A percentile compares a stretch with the other conserved stretches of the same genome.
These are phyloP conservation scores for Xylaria scruposa DNA, from an alignment of 495 filamentous ascomycete species.

Conservation along the genomic window DNA sequence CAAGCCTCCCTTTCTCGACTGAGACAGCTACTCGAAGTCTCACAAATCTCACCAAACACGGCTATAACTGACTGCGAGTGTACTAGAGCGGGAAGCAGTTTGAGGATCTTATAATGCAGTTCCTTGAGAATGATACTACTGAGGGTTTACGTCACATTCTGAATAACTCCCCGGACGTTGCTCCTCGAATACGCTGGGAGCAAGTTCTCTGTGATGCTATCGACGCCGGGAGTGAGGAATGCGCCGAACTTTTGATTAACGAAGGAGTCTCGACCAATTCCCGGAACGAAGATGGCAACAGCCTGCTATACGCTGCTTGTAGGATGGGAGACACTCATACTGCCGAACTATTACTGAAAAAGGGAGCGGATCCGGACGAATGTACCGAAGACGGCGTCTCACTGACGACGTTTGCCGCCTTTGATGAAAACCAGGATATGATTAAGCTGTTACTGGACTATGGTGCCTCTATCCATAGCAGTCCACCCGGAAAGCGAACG, in stretches of 20 bases:
- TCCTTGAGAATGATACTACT: background rate
- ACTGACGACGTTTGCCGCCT: background rate
- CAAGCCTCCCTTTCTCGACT: background rate
- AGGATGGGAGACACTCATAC: background rate
- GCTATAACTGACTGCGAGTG: background rate
- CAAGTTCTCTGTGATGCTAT: background rate
- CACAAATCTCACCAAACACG: background rate
- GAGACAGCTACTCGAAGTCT: background rate
- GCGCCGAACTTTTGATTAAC: constrained; percentile 20
- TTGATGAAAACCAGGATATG: background rate
- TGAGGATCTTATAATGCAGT: background rate
- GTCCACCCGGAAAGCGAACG: background rate
- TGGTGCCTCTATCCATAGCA: constrained; percentile 30
- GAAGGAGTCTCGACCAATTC: constrained; percentile 1
- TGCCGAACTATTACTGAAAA: constrained; percentile 11
- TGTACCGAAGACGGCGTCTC: background rate
- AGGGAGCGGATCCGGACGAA: constrained; percentile 31
- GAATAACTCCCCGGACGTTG: constrained; percentile 1
- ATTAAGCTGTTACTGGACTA: constrained; percentile 25
- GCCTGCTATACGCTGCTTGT: constrained; percentile 29
- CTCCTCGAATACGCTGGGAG: background rate
- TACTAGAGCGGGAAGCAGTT: background rate
- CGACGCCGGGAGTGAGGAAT: background rate
- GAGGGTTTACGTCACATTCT: constrained; percentile 7
- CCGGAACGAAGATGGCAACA: constrained; percentile 9